Percentiles rank a stretch among this genome's conserved stretches.
These are phyloP conservation scores for Raphidocelis subcapitata DNA, from an alignment of 139 green algal species.

Conservation along the genomic window DNA sequence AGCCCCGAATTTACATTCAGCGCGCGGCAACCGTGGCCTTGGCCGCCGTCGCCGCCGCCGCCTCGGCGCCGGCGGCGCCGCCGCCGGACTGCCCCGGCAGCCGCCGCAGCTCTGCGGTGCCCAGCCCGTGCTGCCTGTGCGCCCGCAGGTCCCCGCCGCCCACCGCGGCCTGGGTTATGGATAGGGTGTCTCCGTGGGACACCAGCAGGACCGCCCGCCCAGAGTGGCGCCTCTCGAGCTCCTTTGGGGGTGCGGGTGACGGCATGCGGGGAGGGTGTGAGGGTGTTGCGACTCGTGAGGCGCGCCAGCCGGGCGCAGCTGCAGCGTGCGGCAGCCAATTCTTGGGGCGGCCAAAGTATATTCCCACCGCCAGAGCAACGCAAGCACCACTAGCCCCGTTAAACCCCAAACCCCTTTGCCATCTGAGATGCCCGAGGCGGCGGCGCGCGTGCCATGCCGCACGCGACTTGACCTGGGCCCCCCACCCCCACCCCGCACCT, in stretches of 20 bases:
- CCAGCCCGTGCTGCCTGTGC: conserved; percentile 47
- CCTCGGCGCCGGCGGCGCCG: too few species aligned
- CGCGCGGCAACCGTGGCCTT: too few species aligned
- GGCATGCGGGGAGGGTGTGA: not conserved
- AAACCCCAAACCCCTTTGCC: not conserved
- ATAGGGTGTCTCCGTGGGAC: conserved; percentile 61
- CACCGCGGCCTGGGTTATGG: conserved; percentile 46
- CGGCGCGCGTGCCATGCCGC: not conserved
- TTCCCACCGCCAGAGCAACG: too few species aligned
- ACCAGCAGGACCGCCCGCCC: conserved; percentile 54
- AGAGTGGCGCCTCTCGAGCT: conserved; percentile 35
- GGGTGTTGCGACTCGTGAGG: not conserved
- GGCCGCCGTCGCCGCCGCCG: too few species aligned
- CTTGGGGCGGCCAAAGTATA: not conserved
- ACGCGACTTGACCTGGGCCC: not conserved
- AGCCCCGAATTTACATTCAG: too few species aligned
- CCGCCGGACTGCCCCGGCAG: too few species aligned
- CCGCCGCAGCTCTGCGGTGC: conserved; percentile 39
- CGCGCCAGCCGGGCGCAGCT: not conserved
- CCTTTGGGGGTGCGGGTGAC: not conserved
- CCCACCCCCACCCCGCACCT: not conserved
- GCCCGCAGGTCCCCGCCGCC: conserved; percentile 24
- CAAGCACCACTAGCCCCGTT: not conserved
- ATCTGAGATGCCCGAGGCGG: not conserved
- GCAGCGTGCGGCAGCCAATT: not conserved